Percentiles rank a stretch among this genome's conserved stretches.
These are phyloP conservation scores for Paramecium caudatum DNA, from an alignment of 73 alveolate genomes.

Conservation along the genomic window DNA sequence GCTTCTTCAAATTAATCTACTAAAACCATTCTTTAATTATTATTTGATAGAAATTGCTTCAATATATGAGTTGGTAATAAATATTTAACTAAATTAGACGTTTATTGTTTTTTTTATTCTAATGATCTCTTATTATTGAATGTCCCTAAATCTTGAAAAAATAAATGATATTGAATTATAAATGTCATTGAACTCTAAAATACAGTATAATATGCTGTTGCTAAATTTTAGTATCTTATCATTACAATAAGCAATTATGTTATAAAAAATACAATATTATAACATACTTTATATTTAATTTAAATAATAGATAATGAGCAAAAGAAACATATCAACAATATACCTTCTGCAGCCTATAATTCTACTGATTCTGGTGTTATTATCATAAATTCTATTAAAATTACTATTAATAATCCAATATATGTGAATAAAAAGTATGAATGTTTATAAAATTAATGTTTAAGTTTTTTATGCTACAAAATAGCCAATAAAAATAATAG, in stretches of 20 bases:
- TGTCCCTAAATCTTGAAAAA: conserved; percentile 52
- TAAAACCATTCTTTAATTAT: conserved; percentile 83
- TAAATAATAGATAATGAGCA: conserved; percentile 31
- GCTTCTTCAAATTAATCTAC: conserved; percentile 87
- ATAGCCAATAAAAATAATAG: background rate
- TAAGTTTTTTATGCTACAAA: conserved; percentile 7
- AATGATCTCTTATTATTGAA: conserved; percentile 61
- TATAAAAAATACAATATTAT: background rate
- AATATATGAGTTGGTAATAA: conserved; percentile 72
- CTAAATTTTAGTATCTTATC: background rate
- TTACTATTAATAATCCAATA: background rate
- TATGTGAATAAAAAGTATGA: conserved; percentile 7
- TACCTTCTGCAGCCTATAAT: conserved; percentile 64
- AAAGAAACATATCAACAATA: conserved; percentile 55
- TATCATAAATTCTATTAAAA: conserved; percentile 2
- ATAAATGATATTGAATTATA: conserved; percentile 17
- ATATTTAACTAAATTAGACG: conserved; percentile 55
- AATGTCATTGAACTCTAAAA: background rate
- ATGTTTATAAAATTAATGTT: conserved; percentile 23
- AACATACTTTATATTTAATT: conserved; percentile 17
- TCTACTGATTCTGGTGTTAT: background rate
- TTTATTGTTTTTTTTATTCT: conserved; percentile 14
- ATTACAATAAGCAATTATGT: conserved; percentile 39
- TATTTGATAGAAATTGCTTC: conserved; percentile 77
- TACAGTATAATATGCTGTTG: conserved; percentile 44